phyloP scores from a whole-genome alignment of 2,329 filamentous ascomycete species.

The Aspergillus melleus region DNA sequence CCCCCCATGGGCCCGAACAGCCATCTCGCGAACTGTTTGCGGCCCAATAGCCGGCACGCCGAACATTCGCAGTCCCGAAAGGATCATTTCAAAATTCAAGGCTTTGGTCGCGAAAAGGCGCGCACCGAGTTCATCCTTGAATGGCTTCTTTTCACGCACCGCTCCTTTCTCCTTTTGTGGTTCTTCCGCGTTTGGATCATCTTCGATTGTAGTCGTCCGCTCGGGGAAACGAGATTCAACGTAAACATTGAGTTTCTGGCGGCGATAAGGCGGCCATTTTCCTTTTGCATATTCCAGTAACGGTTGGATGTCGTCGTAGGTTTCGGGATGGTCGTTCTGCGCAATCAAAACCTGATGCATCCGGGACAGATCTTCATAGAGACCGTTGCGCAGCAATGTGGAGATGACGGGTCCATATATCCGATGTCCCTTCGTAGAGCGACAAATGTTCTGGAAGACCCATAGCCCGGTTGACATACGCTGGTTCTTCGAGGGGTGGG shows the following conservation, averaged over 20 bases:
- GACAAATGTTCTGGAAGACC: slow-evolving; percentile 46
- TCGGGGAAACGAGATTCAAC: slow-evolving; percentile 17
- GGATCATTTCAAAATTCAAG: slow-evolving; percentile 69
- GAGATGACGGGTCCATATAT: slow-evolving; percentile 48
- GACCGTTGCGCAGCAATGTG: slow-evolving; percentile 37
- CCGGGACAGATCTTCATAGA: slow-evolving; percentile 40
- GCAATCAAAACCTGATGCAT: slow-evolving; percentile 50
- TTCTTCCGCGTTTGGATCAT: slow-evolving; percentile 4
- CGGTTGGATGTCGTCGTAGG: slow-evolving; percentile 38
- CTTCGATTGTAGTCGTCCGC: slow-evolving; percentile 12
- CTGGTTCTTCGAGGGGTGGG: slow-evolving; percentile 6
- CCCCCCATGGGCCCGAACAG: slow-evolving; percentile 60
- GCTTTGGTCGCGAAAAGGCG: slow-evolving; percentile 77
- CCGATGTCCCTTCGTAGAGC: slow-evolving; percentile 34
- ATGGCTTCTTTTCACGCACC: slow-evolving; percentile 43
- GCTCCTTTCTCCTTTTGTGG: slow-evolving; percentile 1
- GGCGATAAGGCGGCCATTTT: slow-evolving; percentile 30
- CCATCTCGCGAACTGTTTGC: slow-evolving; percentile 74
- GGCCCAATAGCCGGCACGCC: slow-evolving; percentile 73
- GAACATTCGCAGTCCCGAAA: slow-evolving; percentile 68
- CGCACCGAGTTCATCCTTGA: slow-evolving; percentile 72
- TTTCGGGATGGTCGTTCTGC: slow-evolving; percentile 44
- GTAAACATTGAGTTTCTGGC: slow-evolving; percentile 23
- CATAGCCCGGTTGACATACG: slow-evolving; percentile 26
- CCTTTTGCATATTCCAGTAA: slow-evolving; percentile 41